phyloP scores from a whole-genome alignment of 73 alveolate species.

The Stentor coeruleus region DNA sequence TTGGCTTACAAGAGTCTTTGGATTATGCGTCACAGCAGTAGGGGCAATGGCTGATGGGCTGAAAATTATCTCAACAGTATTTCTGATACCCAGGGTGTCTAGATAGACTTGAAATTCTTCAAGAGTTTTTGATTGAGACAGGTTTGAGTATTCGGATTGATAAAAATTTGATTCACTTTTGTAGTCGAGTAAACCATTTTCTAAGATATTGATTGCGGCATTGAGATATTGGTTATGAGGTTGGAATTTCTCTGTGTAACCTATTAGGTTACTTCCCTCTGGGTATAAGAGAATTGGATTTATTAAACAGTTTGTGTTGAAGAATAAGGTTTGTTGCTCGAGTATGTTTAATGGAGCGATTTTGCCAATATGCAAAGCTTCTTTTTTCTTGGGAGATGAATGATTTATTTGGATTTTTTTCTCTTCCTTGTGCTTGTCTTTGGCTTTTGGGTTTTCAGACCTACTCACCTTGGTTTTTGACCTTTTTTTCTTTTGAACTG shows the following conservation, averaged over 20 bases:
- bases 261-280: constrained; percentile 20
- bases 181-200: constrained; percentile 46
- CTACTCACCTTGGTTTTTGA: too few species aligned
- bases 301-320: constrained; percentile 45
- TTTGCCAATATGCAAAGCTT: not conserved
- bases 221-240: constrained; percentile 41
- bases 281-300: constrained; percentile 75
- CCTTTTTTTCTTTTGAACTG: too few species aligned
- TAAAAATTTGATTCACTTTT: constrained; percentile 59
- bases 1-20: constrained; percentile 48
- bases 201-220: constrained; percentile 56
- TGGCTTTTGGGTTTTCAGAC: too few species aligned
- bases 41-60: constrained; percentile 63
- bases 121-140: constrained; percentile 59
- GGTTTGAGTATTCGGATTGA: constrained; percentile 59
- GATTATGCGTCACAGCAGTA: constrained; percentile 52
- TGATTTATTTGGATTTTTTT: too few species aligned
- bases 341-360: constrained; percentile 46
- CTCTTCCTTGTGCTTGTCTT: too few species aligned
- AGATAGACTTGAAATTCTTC: constrained; percentile 45
- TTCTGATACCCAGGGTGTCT: constrained; percentile 43
- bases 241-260: constrained; percentile 34
- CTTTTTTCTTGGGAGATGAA: not conserved
- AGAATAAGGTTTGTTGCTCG: constrained; percentile 59
- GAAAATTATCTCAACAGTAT: constrained; percentile 42